A percentile compares a stretch with the other conserved stretches of the same genome.
Evolutionary conservation across 2,329 filamentous ascomycete species (phyloP).

Genomic region (Xylaria sp.): DNA sequence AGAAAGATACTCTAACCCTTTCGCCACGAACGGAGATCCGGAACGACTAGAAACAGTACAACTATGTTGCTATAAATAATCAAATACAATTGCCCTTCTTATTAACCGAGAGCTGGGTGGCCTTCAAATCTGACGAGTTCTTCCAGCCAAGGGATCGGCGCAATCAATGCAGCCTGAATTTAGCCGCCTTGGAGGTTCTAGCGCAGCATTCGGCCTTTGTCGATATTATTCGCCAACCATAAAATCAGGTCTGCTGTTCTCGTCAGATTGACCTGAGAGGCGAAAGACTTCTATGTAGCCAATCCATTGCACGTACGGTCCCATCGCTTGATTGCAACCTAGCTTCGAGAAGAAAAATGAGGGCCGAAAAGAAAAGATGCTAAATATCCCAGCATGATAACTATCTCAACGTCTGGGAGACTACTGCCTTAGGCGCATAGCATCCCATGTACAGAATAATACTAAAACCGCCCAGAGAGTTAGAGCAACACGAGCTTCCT

Average conservation of each 20-base stretch:
- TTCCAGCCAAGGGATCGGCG: conserved; percentile 17
- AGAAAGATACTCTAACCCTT: background rate
- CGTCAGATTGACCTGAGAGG: background rate
- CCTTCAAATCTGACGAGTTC: conserved; percentile 7
- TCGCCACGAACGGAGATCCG: conserved; percentile 14
- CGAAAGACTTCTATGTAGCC: background rate
- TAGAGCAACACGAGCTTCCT: too few relatives aligned
- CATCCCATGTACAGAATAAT: too few relatives aligned
- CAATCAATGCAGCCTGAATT: conserved; percentile 32
- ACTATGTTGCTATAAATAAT: conserved; percentile 31
- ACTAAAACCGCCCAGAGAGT: too few relatives aligned
- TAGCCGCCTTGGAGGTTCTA: conserved; percentile 32
- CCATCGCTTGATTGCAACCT: background rate
- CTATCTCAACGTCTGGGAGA: too few relatives aligned
- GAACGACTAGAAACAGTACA: conserved; percentile 16
- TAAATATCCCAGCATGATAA: too few relatives aligned
- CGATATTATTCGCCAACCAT: conserved; percentile 20
- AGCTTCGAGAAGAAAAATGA: background rate
- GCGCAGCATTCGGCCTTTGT: conserved; percentile 28
- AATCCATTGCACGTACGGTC: background rate
- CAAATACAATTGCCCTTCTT: conserved; percentile 6
- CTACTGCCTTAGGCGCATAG: too few relatives aligned
- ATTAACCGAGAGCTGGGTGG: conserved; percentile 28
- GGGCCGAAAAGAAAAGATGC: background rate
- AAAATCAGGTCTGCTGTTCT: background rate